These are phyloP conservation scores for Neurospora pannonica DNA, from an alignment of 495 filamentous ascomycete species.

Conservation along the genomic window DNA sequence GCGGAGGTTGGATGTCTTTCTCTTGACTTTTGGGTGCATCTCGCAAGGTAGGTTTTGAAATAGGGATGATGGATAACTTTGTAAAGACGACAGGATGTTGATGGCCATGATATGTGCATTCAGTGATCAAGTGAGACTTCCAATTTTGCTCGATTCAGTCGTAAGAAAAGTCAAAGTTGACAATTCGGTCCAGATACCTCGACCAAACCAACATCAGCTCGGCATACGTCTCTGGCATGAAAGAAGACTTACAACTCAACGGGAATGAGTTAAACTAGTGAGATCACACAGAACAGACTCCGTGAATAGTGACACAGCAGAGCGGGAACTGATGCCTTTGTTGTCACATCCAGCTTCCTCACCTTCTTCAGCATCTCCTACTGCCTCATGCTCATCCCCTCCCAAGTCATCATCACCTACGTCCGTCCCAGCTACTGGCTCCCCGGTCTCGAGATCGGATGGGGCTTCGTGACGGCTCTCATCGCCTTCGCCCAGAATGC, in stretches of 20 bases:
- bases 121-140: conserved; percentile 25
- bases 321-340: background rate
- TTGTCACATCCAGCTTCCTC: conserved; percentile 31
- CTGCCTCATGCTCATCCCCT: conserved; percentile 36
- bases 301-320: background rate
- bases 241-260: conserved; percentile 29
- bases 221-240: conserved; percentile 36
- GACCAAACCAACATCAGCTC: conserved; percentile 36
- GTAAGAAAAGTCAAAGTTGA: background rate
- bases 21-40: conserved; percentile 34
- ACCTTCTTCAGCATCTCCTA: conserved; percentile 40
- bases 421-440: conserved; percentile 32
- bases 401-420: conserved; percentile 45
- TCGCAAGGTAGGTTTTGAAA: conserved; percentile 21
- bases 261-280: conserved; percentile 34
- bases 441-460: conserved; percentile 31
- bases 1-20: conserved; percentile 29
- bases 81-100: background rate
- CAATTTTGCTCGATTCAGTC: background rate
- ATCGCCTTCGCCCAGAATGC: conserved; percentile 20
- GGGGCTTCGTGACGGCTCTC: conserved; percentile 30
- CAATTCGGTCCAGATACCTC: conserved; percentile 8
- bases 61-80: background rate
- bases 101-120: no score
- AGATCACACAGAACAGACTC: background rate